Evolutionary conservation across 305 asterid genomes (phyloP), one percentile per base, ranked within the genome.

Genomic region (Fraxinus sp.): DNA sequence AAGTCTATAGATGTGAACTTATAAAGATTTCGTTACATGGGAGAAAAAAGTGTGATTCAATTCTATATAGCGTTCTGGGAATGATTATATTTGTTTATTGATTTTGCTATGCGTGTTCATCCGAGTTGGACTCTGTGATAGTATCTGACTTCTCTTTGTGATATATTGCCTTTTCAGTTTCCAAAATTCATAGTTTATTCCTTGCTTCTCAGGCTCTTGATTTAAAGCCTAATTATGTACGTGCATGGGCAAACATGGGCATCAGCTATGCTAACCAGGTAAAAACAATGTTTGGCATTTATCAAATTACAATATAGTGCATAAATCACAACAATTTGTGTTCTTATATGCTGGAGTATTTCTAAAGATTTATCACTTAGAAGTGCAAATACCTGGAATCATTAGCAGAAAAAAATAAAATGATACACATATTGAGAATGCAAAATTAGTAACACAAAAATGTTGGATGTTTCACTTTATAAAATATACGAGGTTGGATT

Each of bases 231-330:
- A 97, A 95, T 85, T 97, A 97, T 77, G 99, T 95, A 77, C 98
- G 98, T 66, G 99, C 99, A 49, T 97, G 99, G 99, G 99, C 99
- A 64, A 97, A 97, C 88, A 95, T 97, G 98, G 99, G 99, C 49
- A 97, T 97, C 90, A 95, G 99, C 89, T 97, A 95, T 52, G 99
- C 98, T 79, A 97, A 97, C 89, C 99, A 97, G 98, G 99, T 97
- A 88, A 3, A 64, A 39, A 49, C 41, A n/a, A 52, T 16, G 64
- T 66, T 81, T 43, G 57, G 73, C 79, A 3, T 79, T 16, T 82
- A 30, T 76, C 72, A 77, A 64, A 24, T 80, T 71, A 57, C 41
- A 77, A 62, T 11, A 18, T 36, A 13, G 36, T 66, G 33, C 72
- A 75, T 52, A 75, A 28, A 28, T 74, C 75, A 72, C 70, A 16